A percentile compares a stretch with the other conserved stretches of the same genome.
Evolutionary conservation across 257 asterid species (phyloP).

Genomic region (Osmanthus fragrans): DNA sequence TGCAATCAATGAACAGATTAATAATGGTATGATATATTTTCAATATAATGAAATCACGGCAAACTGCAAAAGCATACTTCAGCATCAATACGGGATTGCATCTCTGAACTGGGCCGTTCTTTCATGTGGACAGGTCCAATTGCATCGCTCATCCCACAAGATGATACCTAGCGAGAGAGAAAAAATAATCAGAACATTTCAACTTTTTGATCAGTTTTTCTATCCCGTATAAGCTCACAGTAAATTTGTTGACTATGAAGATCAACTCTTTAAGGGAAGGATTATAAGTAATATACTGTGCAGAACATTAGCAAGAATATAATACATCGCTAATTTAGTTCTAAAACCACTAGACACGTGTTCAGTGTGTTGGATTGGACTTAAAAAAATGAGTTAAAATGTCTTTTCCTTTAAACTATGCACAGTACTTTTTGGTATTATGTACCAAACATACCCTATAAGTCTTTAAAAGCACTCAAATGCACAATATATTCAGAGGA

Average conservation of each 20-base stretch:
- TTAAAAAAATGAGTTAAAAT: background rate
- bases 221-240: background rate
- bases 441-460: background rate
- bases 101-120: slow-evolving; percentile 93
- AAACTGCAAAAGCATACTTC: slow-evolving; percentile 55
- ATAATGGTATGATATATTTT: background rate
- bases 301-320: background rate
- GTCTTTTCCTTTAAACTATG: background rate
- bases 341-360: background rate
- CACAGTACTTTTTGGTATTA: background rate
- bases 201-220: background rate
- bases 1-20: slow-evolving; percentile 15
- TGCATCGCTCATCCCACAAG: slow-evolving; percentile 94
- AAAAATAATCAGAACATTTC: background rate
- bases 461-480: background rate
- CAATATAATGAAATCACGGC: slow-evolving; percentile 5
- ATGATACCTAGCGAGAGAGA: slow-evolving; percentile 56
- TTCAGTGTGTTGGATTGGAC: background rate
- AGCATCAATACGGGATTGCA: slow-evolving; percentile 92
- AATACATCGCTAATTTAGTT: background rate
- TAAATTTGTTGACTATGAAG: background rate
- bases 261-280: background rate
- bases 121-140: slow-evolving; percentile 92
- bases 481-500: background rate
- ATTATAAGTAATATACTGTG: background rate